A percentile compares a stretch with the other conserved stretches of the same genome.
phyloP scores from a whole-genome alignment of 2,329 filamentous ascomycete genomes.

The Verticillium zaregamsianum region DNA sequence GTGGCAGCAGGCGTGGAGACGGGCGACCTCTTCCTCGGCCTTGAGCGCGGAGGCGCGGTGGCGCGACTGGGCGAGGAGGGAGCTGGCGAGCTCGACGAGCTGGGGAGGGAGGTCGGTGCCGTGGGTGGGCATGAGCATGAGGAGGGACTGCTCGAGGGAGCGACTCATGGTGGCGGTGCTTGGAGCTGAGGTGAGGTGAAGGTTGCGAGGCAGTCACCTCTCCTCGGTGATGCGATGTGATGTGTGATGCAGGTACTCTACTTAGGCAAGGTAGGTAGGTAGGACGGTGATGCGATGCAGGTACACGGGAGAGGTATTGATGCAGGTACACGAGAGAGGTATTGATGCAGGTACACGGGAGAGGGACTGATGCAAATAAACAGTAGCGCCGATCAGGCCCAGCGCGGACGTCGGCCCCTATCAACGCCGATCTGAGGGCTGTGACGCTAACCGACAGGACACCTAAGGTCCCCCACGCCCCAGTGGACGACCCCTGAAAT shows the following conservation, averaged over 20 bases:
- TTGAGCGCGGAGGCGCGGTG: conserved; percentile 74
- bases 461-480: not conserved
- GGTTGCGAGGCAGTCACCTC: not conserved
- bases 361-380: not conserved
- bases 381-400: not conserved
- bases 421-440: not conserved
- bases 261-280: too few species aligned
- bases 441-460: not conserved
- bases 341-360: not conserved
- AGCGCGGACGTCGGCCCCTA: not conserved
- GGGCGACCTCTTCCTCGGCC: conserved; percentile 81
- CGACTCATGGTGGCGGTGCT: conserved; percentile 57
- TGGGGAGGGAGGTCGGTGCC: conserved; percentile 61
- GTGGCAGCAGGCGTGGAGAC: conserved; percentile 79
- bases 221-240: too few species aligned
- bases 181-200: not conserved
- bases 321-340: not conserved
- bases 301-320: not conserved
- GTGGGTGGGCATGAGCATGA: conserved; percentile 70
- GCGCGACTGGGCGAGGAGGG: conserved; percentile 75
- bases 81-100: conserved; percentile 68
- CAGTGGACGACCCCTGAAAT: not conserved
- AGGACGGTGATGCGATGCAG: not conserved
- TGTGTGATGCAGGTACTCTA: too few species aligned
- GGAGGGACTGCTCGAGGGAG: conserved; percentile 67